Evolutionary conservation across 805 yeast species (phyloP), one percentile per base, ranked within the genome.

Genomic region (Diddensiella caesifluorescens): DNA sequence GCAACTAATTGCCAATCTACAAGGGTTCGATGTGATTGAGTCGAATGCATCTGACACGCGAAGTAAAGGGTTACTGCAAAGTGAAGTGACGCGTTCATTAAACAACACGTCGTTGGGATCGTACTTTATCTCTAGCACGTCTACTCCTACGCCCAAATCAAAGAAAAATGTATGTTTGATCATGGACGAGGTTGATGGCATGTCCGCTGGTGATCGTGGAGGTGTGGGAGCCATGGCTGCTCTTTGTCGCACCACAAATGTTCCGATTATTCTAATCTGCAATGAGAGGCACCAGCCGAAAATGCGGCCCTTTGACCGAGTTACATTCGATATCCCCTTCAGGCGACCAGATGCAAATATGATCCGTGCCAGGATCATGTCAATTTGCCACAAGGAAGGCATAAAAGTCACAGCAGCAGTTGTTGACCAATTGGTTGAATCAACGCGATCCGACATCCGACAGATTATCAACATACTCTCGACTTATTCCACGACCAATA

Each of bases 151-250:
- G n/a, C 36, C 31, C 22, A 20, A 28, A n/a, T 27, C 26, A 5
- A 69, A 73, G 36, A 71, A 74, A 39, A 79, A 75, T 46, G 79
- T 90, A 53, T 86, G 88, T 42, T 70, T 92, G 35, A 83, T 92
- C 49, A 88, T 92, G 97, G 99, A 92, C 65, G 99, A 92, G 67
- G 97, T 92, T 22, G 99, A 92, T 62, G 99, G 99, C 53, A 92
- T 92, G 97, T 86, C 95, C 30, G 88, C 94, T 57, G 99, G 99
- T 50, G 99, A 92, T 63, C 81, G 92, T 54, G 99, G 99, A 47
- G 99, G 99, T 49, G 95, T 92, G 21, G 97, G 96, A 19, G 94
- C 88, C 46, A 71, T 92, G 62, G 87, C 97, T 0, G 79, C 82
- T 30, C 82, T 86, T 53, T 89, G 97, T 59, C 73, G 82, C 32